phyloP scores from a whole-genome alignment of 257 asterid genomes.

The Plantago elongata region DNA sequence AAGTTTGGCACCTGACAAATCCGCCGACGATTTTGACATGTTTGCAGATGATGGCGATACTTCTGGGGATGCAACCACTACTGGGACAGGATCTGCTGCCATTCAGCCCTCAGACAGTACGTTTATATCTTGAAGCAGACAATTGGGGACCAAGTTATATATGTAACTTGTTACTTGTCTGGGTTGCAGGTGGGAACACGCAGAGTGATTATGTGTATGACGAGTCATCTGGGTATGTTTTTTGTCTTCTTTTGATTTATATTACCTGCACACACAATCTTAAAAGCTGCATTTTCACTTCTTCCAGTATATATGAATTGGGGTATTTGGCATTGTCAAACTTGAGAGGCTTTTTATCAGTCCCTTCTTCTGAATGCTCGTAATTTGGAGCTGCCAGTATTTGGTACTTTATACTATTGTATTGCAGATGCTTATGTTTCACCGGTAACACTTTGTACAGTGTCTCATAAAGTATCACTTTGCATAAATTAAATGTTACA shows the following conservation, averaged over 20 bases:
- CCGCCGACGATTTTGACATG: slow-evolving; percentile 67
- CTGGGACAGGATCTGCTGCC: slow-evolving; percentile 32
- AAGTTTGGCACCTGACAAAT: slow-evolving; percentile 27
- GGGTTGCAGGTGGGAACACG: slow-evolving; percentile 55
- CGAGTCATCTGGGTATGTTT: slow-evolving; percentile 76
- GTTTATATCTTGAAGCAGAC: slow-evolving; percentile 29
- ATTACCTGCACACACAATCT: not conserved
- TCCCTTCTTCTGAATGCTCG: no score
- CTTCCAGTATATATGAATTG: not conserved
- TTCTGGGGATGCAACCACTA: slow-evolving; percentile 39
- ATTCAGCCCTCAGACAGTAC: slow-evolving; percentile 43
- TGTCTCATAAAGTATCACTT: no score
- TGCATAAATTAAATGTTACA: no score
- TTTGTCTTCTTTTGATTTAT: slow-evolving; percentile 16
- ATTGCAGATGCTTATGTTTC: no score
- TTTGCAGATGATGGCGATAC: slow-evolving; percentile 67
- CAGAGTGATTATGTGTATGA: slow-evolving; percentile 72
- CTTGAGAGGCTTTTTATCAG: no score
- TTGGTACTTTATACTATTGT: no score
- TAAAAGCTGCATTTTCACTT: slow-evolving; percentile 1
- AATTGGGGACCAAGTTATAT: slow-evolving; percentile 9
- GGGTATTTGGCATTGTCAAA: not conserved
- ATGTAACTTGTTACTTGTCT: slow-evolving; percentile 24
- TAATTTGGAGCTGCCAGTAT: no score
- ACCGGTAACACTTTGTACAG: no score